Evolutionary conservation across 2,329 filamentous ascomycete species (phyloP), one percentile per base, ranked within the genome.

Genomic region (Microdochium paspali): DNA sequence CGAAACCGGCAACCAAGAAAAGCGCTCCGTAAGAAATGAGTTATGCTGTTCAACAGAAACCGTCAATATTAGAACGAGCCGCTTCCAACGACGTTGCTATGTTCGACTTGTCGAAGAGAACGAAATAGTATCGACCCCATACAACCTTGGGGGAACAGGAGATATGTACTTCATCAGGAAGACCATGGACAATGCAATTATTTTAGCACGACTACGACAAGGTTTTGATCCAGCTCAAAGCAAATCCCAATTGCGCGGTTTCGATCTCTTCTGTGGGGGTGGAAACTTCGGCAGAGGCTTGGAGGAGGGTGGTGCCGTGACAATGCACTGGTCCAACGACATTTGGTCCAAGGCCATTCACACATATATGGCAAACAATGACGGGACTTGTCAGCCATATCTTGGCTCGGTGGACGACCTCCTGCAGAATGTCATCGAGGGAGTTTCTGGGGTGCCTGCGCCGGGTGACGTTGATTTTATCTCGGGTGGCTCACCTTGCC

Each of bases 201-300:
- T 56, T 3, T 56, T 57, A 2, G 18, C 3, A 40, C 20, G 12
- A 3, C 15, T 40, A n/a, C 15, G 35, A 12, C 35, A 40, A 21
- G 35, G 15, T 21, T 40, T 40, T 21, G 35, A 40, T 20, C 35
- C 35, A 28, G 26, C 26, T n/a, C 35, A 40, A 6, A 44, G 48
- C 49, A 45, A 35, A 59, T 51, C 58, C 18, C 71, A 70, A 49
- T 67, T 87, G 9, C 68, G 67, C 4, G 84, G 82, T 0, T 64
- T 91, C 3, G 85, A 89, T 52, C 66, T 93, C 0, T 94, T 88
- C 56, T 88, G 84, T 53, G 88, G 88, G 1, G 83, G 84, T 18
- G 87, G 88, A 0, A 89, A 84, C 46, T 80, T 93, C 46, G 87
- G 87, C 4, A 74, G 85, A 25, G 87, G 87, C 0, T 68, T 94